phyloP scores from a whole-genome alignment of 768 basidiomycete species.

The Tubosaeta sp. region DNA sequence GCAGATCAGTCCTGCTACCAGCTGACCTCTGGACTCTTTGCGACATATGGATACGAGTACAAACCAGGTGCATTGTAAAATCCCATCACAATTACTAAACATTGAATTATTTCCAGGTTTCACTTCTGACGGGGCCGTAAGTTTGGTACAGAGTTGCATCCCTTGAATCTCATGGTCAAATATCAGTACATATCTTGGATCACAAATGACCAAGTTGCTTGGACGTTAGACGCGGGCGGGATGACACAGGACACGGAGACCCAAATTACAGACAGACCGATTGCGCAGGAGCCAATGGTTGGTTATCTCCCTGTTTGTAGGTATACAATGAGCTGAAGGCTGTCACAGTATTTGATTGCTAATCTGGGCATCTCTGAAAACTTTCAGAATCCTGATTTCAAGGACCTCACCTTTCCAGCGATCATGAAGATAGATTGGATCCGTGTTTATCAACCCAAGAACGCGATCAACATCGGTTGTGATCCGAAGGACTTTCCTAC shows the following conservation, averaged over 20 bases:
- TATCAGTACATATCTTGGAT: slow-evolving; percentile 79
- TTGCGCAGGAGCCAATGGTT: slow-evolving; percentile 85
- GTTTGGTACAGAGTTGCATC: slow-evolving; percentile 17
- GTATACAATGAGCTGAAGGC: not conserved
- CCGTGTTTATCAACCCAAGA: slow-evolving; percentile 80
- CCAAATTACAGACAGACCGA: slow-evolving; percentile 61
- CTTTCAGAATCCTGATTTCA: slow-evolving; percentile 72
- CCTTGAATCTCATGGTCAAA: slow-evolving; percentile 5
- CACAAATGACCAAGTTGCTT: slow-evolving; percentile 51
- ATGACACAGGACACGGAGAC: slow-evolving; percentile 53
- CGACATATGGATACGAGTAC: slow-evolving; percentile 81
- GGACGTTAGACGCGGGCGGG: slow-evolving; percentile 65
- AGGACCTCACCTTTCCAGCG: slow-evolving; percentile 67
- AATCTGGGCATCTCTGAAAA: slow-evolving; percentile 84
- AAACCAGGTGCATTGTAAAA: slow-evolving; percentile 43
- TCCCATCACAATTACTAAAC: not conserved
- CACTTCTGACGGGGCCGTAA: slow-evolving; percentile 43
- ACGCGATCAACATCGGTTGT: slow-evolving; percentile 76
- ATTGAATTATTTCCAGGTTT: slow-evolving; percentile 15
- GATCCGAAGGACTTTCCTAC: slow-evolving; percentile 80
- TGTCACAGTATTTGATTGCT: slow-evolving; percentile 67
- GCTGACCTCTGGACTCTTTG: slow-evolving; percentile 46
- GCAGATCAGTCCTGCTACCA: slow-evolving; percentile 69
- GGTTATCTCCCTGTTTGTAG: slow-evolving; percentile 5
- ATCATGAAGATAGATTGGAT: slow-evolving; percentile 82